Percentiles rank a stretch among this genome's conserved stretches.
phyloP scores from a whole-genome alignment of 495 filamentous ascomycete species.

The Staphylotrichum tortipilum region DNA sequence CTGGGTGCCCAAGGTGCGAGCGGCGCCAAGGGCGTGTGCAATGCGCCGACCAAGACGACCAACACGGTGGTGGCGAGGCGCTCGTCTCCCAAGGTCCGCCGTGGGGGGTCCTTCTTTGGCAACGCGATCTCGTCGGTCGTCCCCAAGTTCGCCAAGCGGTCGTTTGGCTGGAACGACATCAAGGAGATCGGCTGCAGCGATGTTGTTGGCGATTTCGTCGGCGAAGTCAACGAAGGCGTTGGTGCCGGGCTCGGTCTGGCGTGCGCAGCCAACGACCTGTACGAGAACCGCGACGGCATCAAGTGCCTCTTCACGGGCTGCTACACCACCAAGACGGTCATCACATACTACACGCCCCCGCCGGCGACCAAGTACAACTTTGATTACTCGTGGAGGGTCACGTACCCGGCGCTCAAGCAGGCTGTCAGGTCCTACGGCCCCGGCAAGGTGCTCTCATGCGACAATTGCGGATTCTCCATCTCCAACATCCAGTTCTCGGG shows the following conservation, averaged over 20 bases:
- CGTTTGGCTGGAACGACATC: neutral
- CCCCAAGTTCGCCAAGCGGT: neutral
- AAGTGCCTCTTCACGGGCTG: neutral
- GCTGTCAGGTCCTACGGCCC: neutral
- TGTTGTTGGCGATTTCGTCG: neutral
- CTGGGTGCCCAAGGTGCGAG: neutral
- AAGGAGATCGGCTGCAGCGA: neutral
- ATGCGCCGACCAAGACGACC: neutral
- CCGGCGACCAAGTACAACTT: constrained; percentile 1
- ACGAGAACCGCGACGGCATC: neutral
- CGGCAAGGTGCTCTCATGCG: neutral
- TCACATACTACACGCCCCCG: neutral
- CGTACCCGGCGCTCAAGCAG: neutral
- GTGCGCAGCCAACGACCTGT: neutral
- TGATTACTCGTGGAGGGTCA: neutral
- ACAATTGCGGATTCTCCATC: neutral
- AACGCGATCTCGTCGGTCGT: neutral
- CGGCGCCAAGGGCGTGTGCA: neutral
- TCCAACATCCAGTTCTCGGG: neutral
- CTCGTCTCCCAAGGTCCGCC: neutral
- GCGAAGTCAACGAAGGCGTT: neutral
- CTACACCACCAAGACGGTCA: neutral
- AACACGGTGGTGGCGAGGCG: neutral
- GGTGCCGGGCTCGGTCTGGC: neutral
- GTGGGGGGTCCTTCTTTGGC: neutral